phyloP scores from a whole-genome alignment of 495 filamentous ascomycete genomes.

The Penicillium turbatum region DNA sequence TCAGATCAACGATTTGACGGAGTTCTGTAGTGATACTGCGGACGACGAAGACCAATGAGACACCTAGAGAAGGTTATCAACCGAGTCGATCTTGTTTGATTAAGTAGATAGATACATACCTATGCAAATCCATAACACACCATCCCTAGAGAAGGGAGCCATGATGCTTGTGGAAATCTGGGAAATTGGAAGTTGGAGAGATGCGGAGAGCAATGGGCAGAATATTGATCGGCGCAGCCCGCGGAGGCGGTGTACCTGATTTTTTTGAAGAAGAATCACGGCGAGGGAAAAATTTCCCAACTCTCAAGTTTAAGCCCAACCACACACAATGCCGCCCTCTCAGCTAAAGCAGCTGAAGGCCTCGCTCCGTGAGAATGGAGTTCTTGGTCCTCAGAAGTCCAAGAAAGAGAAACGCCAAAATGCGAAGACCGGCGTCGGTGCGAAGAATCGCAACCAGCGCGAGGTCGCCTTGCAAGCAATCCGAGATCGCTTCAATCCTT shows the following conservation, averaged over 20 bases:
- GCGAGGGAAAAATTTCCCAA: slow-evolving; percentile 20
- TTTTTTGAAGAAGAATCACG: slow-evolving; percentile 25
- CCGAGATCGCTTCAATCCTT: slow-evolving; percentile 94
- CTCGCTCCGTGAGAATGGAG: slow-evolving; percentile 79
- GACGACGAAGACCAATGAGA: slow-evolving; percentile 44
- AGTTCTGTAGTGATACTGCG: slow-evolving; percentile 45
- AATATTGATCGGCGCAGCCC: slow-evolving; percentile 18
- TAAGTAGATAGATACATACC: slow-evolving; percentile 22
- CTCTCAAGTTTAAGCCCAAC: slow-evolving; percentile 3
- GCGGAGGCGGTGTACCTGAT: slow-evolving; percentile 32
- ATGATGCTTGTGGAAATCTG: slow-evolving; percentile 28
- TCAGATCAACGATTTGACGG: slow-evolving; percentile 43
- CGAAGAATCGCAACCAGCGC: slow-evolving; percentile 65
- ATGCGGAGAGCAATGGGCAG: slow-evolving; percentile 38
- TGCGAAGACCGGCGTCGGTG: slow-evolving; percentile 55
- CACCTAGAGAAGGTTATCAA: slow-evolving; percentile 28
- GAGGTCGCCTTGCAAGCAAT: slow-evolving; percentile 73
- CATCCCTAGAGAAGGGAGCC: slow-evolving; percentile 39
- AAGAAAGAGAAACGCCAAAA: slow-evolving; percentile 84
- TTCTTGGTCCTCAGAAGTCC: slow-evolving; percentile 82
- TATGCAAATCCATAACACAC: slow-evolving; percentile 43
- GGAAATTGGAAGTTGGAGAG: slow-evolving; percentile 11
- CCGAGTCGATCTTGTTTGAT: neutral
- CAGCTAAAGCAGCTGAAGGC: slow-evolving; percentile 94
- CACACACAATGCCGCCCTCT: slow-evolving; percentile 74